Evolutionary conservation across 805 yeast genomes (phyloP), one percentile per base, ranked within the genome.

Genomic region (Metschnikowia similis): DNA sequence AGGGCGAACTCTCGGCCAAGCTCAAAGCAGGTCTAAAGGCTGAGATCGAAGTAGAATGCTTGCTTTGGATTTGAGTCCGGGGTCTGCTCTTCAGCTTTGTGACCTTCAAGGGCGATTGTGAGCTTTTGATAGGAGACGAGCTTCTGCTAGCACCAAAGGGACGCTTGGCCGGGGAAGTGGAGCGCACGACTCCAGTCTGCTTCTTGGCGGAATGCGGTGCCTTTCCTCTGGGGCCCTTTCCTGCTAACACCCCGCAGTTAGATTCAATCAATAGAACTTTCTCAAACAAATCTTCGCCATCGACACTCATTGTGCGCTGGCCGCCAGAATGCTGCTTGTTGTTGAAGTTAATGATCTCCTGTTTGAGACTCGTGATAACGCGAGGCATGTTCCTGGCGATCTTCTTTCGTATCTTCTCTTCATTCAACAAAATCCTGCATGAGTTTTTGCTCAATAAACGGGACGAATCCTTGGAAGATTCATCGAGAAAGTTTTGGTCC

Each of bases 401-500:
- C 48, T 79, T 77, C 56, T 85, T 85, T 48, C 97, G 72, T 36
- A 83, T 72, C 60, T 77, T 84, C 62, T 90, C 97, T 63, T 92
- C 99, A 50, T 85, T 79, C 50, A 87, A 73, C 51, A 92, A 70
- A 26, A 91, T 84, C 52, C 83, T 84, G 55, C 92, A 91, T 1
- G 90, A 85, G 58, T 86, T 84, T 60, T 87, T 81, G 54, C 85
- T 81, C 41, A 86, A 66, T 39, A 91, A 73, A 53, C 98, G 76
- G 0, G 92, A 82, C 0, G 97, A 83, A 63, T 92, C 94, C 59
- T 82, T 84, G 1, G 86, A 78, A 4, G 94, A 82, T 53, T 82
- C 85, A 35, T 77, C 84, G 35, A 94, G 74, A 42, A 79, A 79
- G 1, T 64, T 55, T 52, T 85, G 86, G 55, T 89, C 95, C 11